A percentile compares a stretch with the other conserved stretches of the same genome.
These are phyloP conservation scores for Proliferodiscus dingleyae DNA, from an alignment of 2,329 filamentous ascomycete genomes.

Conservation along the genomic window DNA sequence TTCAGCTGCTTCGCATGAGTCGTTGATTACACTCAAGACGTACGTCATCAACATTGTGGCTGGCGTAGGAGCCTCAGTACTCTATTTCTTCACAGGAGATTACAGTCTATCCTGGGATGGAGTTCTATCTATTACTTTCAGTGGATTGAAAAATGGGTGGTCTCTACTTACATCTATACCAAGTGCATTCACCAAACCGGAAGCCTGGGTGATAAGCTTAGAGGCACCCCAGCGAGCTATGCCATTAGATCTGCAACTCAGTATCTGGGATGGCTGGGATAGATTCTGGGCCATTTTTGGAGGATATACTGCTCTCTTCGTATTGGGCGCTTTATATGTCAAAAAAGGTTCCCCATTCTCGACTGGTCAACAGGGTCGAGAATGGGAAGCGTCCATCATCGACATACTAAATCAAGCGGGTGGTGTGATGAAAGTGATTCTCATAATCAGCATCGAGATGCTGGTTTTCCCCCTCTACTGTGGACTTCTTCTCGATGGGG, in stretches of 20 bases:
- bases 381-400: conserved; percentile 71
- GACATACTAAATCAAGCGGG: conserved; percentile 89
- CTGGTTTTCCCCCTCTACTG: conserved; percentile 95
- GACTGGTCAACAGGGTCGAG: conserved; percentile 47
- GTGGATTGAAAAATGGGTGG: conserved; percentile 7
- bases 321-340: conserved; percentile 74
- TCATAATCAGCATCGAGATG: conserved; percentile 99
- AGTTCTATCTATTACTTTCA: conserved; percentile 5
- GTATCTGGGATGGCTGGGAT: conserved; percentile 63
- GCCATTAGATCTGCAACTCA: conserved; percentile 50
- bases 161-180: conserved; percentile 32
- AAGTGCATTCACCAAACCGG: conserved; percentile 39
- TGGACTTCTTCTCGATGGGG: conserved; percentile 81
- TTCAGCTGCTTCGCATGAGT: conserved; percentile 69
- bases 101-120: conserved; percentile 29
- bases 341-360: conserved; percentile 67
- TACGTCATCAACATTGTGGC: conserved; percentile 41
- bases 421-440: conserved; percentile 93
- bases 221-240: conserved; percentile 37
- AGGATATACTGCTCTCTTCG: conserved; percentile 74
- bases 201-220: conserved; percentile 55
- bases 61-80: conserved; percentile 35
- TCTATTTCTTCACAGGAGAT: conserved; percentile 43
- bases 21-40: conserved; percentile 56
- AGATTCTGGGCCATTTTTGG: conserved; percentile 67